Conservation (phyloP, 441 rosid genomes). For the Eruca vesicaria region DNA sequence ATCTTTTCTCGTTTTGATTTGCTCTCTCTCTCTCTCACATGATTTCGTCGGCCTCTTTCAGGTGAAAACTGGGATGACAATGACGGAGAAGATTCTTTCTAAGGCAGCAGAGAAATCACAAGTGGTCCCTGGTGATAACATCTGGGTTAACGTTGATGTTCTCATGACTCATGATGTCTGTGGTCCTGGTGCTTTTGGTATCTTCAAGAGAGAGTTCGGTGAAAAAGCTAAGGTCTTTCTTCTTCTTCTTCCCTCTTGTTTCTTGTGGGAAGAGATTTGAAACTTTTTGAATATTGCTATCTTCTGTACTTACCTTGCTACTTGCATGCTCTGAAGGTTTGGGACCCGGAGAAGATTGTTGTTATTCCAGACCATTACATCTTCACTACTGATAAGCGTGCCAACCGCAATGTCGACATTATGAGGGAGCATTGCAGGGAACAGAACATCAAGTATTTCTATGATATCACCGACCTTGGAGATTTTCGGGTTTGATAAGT, state of each 20-base stretch:
- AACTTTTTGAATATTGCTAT: not conserved
- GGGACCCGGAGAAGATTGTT: conserved; percentile 95
- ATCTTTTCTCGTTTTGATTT: not conserved
- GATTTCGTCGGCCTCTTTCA: not conserved
- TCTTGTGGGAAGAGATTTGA: not conserved
- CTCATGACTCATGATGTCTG: conserved; percentile 98
- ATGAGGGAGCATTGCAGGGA: conserved; percentile 87
- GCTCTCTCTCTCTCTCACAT: not conserved
- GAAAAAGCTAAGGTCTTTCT: conserved; percentile 69
- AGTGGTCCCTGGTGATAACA: conserved; percentile 86
- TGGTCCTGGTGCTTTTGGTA: conserved; percentile 92
- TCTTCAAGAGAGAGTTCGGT: conserved; percentile 90
- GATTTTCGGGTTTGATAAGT: conserved; percentile 62
- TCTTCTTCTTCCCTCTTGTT: not conserved
- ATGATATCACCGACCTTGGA: conserved; percentile 88
- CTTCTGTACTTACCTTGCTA: not conserved
- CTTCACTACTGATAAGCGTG: conserved; percentile 91
- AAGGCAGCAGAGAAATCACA: conserved; percentile 75
- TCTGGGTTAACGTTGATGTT: conserved; percentile 88
- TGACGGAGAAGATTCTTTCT: conserved; percentile 92
- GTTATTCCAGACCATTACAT: conserved; percentile 97
- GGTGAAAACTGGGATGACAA: conserved; percentile 84
- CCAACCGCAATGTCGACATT: conserved; percentile 96
- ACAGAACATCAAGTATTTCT: conserved; percentile 90
- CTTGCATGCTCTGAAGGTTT: conserved; percentile 53